Percentiles rank a stretch among this genome's conserved stretches.
These are phyloP conservation scores for Pseudogymnoascus sp. DNA, from an alignment of 2,329 filamentous ascomycete species.

Conservation along the genomic window DNA sequence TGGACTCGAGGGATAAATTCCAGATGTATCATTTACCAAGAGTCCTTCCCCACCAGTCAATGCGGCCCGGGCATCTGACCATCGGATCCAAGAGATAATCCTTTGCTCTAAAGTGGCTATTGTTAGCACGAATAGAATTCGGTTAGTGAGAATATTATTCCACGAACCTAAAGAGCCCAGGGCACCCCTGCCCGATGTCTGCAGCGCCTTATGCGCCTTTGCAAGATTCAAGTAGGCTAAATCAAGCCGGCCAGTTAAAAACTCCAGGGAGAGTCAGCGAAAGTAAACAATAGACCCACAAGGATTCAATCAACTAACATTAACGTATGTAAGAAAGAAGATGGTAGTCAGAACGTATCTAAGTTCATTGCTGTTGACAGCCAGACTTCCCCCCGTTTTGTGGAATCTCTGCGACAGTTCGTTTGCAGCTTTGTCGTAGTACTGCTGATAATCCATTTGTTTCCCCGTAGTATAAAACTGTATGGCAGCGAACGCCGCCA, in stretches of 20 bases:
- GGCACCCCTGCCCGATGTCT: slow-evolving; percentile 4
- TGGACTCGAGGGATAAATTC: neutral
- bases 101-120: neutral
- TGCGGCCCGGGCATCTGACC: slow-evolving; percentile 6
- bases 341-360: slow-evolving; percentile 9
- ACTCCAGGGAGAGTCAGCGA: slow-evolving; percentile 1
- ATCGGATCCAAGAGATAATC: slow-evolving; percentile 2
- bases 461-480: neutral
- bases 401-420: neutral
- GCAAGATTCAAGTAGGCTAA: slow-evolving; percentile 8
- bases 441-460: slow-evolving; percentile 3
- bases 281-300: neutral
- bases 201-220: slow-evolving; percentile 6
- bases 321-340: slow-evolving; percentile 5
- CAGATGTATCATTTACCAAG: slow-evolving; percentile 7
- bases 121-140: neutral
- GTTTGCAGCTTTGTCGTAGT: slow-evolving; percentile 3
- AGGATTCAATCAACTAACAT: neutral
- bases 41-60: neutral
- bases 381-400: neutral
- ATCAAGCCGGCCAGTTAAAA: slow-evolving; percentile 8
- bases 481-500: neutral
- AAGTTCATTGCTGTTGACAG: neutral
- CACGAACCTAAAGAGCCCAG: slow-evolving; percentile 6
- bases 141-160: neutral